Base-by-base conservation (phyloP, 306 rosid species). In the Ammopiptanthus mongolicus region DNA sequence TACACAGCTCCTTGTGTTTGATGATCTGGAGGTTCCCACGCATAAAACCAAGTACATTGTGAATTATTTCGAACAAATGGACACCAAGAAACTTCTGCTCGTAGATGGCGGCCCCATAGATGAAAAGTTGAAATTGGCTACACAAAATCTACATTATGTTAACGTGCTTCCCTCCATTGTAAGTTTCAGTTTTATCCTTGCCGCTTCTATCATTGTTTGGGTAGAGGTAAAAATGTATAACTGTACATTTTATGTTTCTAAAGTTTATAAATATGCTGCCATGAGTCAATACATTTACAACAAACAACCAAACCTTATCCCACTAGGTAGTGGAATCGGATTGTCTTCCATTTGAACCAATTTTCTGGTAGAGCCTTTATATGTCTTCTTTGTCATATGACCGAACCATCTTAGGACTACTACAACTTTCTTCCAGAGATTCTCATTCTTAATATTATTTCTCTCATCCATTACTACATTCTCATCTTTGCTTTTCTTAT, bases 111-210 rank as follows among this genome's bases (percentile, higher is more conserved):
- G 91, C 44, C 77, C 85, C 76, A 81, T 92, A 69, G 83, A 82
- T 75, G 90, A 92, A 63, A 95, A 95, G 71, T 81, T 95, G 80
- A 87, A 86, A 81, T 84, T 95, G 83, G 93, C 99, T 34, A 88
- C 99, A 6, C 99, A 95, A 86, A 95, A 95, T 86, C 81, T 95
- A 63, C 98, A 90, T 80, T 91, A 88, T 60, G 97, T 88, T 64
- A 95, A 95, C 21, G 61, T 91, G 73, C 87, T 95, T 83, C 98
- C 98, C 18, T 68, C 96, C 29, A 83, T 91, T 56, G 97, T 91
- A 86, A 91, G 97, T 85, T 73, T 50, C 71, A 10, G 12, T 67
- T 70, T 41, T 78, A 69, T 71, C 78, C 77, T 56, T 34, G 29
- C 14, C 71, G 56, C 56, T 63, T 75, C 60, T 70, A 17, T 48